phyloP scores from a whole-genome alignment of 2,329 filamentous ascomycete species.

The Calonectria pteridis region DNA sequence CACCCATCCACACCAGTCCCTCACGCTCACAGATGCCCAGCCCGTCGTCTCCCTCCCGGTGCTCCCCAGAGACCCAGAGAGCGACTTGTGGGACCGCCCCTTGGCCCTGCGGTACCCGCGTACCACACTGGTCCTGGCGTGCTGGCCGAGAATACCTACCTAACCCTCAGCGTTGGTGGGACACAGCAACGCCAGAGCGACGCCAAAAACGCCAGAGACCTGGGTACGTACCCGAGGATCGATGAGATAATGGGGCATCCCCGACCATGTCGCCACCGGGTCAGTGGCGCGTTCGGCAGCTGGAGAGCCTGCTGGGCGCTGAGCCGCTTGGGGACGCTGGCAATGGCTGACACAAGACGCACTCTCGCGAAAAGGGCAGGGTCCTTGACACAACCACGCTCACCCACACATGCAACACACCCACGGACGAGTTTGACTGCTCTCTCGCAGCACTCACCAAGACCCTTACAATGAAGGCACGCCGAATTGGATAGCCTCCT shows the following conservation, averaged over 20 bases:
- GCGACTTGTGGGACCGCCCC: constrained; percentile 28
- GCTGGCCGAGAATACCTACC: constrained; percentile 13
- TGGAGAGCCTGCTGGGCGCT: constrained; percentile 30
- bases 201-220: constrained; percentile 16
- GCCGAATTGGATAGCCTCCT: neutral
- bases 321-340: constrained; percentile 35
- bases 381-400: constrained; percentile 19
- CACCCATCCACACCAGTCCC: constrained; percentile 27
- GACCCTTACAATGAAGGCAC: neutral
- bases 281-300: constrained; percentile 45
- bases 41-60: constrained; percentile 32
- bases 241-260: constrained; percentile 43
- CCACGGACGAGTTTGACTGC: neutral
- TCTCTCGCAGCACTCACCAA: neutral
- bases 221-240: constrained; percentile 36
- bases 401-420: constrained; percentile 23
- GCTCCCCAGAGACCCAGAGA: constrained; percentile 35
- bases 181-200: constrained; percentile 10
- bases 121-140: constrained; percentile 23
- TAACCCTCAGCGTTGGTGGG: constrained; percentile 8
- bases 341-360: constrained; percentile 31
- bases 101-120: constrained; percentile 25
- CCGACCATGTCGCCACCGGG: constrained; percentile 31
- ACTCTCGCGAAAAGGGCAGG: neutral
- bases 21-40: constrained; percentile 27